phyloP scores from a whole-genome alignment of 2,329 filamentous ascomycete genomes.

The Cordyceps fumosorosea region DNA sequence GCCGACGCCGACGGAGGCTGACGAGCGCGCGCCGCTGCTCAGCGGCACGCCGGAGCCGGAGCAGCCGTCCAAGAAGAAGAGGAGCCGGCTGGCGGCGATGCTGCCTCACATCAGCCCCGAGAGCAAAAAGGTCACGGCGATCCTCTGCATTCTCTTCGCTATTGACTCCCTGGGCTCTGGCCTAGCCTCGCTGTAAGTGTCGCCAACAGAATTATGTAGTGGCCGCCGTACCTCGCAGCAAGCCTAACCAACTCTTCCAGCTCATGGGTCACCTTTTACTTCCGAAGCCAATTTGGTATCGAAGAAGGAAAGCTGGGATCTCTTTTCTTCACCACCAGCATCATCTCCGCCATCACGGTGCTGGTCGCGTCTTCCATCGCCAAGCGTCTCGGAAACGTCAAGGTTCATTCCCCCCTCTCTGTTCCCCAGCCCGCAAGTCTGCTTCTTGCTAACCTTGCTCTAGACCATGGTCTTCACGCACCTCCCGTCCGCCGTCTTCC shows the following conservation, averaged over 20 bases:
- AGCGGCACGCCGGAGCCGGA: not conserved
- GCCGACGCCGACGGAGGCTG: not conserved
- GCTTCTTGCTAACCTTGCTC: not conserved
- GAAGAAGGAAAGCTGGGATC: constrained; percentile 44
- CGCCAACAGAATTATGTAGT: constrained; percentile 8
- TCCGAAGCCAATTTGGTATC: constrained; percentile 41
- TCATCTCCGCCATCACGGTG: constrained; percentile 45
- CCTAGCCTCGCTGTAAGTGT: constrained; percentile 53
- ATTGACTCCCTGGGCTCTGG: constrained; percentile 66
- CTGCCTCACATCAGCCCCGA: constrained; percentile 51
- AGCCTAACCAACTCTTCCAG: constrained; percentile 21
- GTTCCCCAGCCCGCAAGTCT: not conserved
- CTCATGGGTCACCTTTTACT: constrained; percentile 53
- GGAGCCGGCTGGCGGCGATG: constrained; percentile 22
- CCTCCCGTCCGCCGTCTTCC: constrained; percentile 59
- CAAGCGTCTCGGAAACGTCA: constrained; percentile 54
- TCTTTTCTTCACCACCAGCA: constrained; percentile 47
- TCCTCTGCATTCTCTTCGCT: constrained; percentile 60
- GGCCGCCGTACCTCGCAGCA: not conserved
- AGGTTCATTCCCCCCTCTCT: constrained; percentile 38
- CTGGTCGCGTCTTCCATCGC: constrained; percentile 48
- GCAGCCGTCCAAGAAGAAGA: constrained; percentile 9
- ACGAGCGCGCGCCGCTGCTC: constrained; percentile 23
- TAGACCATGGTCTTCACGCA: constrained; percentile 70
- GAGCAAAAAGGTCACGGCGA: constrained; percentile 48